Evolutionary conservation across 2,329 filamentous ascomycete species (phyloP), one percentile per base, ranked within the genome.

Genomic region (Pseudogymnoascus sp.): DNA sequence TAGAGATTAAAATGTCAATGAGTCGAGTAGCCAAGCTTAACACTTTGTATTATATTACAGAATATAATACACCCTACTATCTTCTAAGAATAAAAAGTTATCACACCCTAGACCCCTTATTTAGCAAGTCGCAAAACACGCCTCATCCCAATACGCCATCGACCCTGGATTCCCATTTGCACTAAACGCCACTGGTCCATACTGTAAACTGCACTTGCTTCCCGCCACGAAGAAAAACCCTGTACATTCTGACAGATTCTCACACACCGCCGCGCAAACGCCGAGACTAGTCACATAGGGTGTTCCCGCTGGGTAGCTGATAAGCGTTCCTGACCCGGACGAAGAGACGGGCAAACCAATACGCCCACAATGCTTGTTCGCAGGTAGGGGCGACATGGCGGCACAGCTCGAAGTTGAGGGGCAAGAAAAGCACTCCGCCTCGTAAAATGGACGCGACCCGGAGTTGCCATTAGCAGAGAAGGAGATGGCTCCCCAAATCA

Each of bases 101-200:
- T 50, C 23, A 38, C n/a, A 62, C 35, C 42, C 31, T 35, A 1
- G 40, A 31, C 42, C 60, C 60, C 33, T 17, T 15, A 38, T 38
- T 38, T 61, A 23, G 31, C 61, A 50, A 26, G 64, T 63, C 62
- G 26, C 15, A 38, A 38, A 38, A 38, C 36, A 38, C 4, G 15
- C n/a, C 36, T 17, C 66, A 13, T 64, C 15, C 1, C 61, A 50
- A 35, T 64, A 60, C 0, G 53, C 38, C 6, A 33, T 23, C 42
- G 38, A 44, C 31, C 53, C 11, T 1, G 38, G 26, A 31, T 47
- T 23, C 38, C 44, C 10, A 28, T 38, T 23, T 38, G 62, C 68
- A 57, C 42, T 50, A 53, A 60, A 62, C 53, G 50, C 33, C 26
- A 57, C 31, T 15, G 64, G 61, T 15, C 63, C 63, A 61, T 60